Evolutionary conservation across 441 rosid species (phyloP).

Genomic region (Populus hybrid): DNA sequence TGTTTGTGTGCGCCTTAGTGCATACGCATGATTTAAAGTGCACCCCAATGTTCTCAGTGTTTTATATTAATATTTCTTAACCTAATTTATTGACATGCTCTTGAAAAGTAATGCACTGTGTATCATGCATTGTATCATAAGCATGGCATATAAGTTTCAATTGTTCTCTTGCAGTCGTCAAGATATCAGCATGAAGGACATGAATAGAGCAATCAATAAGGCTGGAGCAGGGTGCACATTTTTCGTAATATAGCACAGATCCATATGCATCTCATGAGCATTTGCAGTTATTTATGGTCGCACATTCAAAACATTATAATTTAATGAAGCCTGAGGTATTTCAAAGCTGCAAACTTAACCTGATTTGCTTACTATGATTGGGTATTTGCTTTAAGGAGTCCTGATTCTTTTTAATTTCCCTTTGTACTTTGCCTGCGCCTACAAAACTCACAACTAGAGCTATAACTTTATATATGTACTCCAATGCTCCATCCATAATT

Average conservation of each 20-base stretch:
- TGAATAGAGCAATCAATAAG: slow-evolving; percentile 63
- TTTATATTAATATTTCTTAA: neutral
- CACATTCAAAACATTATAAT: slow-evolving; percentile 76
- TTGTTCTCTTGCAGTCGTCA: slow-evolving; percentile 47
- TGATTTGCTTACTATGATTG: neutral
- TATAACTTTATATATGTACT: neutral
- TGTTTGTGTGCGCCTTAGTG: neutral
- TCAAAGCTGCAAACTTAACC: slow-evolving; percentile 8
- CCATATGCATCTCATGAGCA: slow-evolving; percentile 71
- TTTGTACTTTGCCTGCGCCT: neutral
- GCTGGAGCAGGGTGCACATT: slow-evolving; percentile 86
- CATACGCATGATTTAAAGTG: neutral
- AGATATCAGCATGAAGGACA: slow-evolving; percentile 65
- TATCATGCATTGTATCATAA: neutral
- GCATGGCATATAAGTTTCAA: neutral
- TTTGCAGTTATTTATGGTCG: slow-evolving; percentile 77
- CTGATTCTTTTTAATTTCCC: neutral
- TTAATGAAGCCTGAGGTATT: slow-evolving; percentile 83
- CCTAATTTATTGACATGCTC: neutral
- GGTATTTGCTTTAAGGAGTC: neutral
- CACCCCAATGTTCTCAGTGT: neutral
- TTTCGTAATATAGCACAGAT: slow-evolving; percentile 68
- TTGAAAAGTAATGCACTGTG: neutral
- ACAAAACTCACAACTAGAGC: neutral
- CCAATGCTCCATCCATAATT: neutral